Base-by-base conservation (phyloP, 2,329 filamentous ascomycete genomes). In the Fusarium oxysporum region DNA sequence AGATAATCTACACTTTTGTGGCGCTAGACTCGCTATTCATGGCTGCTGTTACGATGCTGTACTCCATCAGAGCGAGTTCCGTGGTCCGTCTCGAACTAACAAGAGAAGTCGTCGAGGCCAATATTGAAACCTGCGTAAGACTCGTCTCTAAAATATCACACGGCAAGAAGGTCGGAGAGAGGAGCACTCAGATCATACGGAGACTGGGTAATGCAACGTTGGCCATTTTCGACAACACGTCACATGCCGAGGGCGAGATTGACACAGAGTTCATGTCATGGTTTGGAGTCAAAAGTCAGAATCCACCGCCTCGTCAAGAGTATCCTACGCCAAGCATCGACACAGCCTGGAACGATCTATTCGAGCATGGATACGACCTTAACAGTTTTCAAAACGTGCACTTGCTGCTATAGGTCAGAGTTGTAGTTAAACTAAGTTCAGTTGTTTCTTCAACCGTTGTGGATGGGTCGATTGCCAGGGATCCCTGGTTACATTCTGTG, bases 261-360 rank as follows among this genome's bases (percentile, higher is more conserved):
- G 74, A 76, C 44, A 76, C 71, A 1, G 74, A 76, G 32, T 76
- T 76, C 38, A 76, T 76, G 74, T 76, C 74, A 8, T 76, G 74
- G 74, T 76, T 76, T 38, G 74, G 74, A 17, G 69, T 76, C 8
- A 75, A 73, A 13, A 67, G 69, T 30, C 74, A 75, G 17, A 73
- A 76, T 10, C 69, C 72, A 4, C 69, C 72, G 5, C 69, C 65
- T 6, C 57, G 70, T 8, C 73, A 67, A 1, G 73, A 76, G 37
- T 72, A 75, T 45, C 71, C 74, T 12, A 76, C 74, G 4, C 72
- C 74, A 3, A 76, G 69, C 11, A 76, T 76, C 35, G 74, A 76
- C 14, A 66, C 73, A 10, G 74, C 74, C 1, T 76, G 74, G 74
- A 76, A 76, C 38, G 74, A 76, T 51, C 51, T 76, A 12, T 75